Evolutionary conservation across 2,329 filamentous ascomycete genomes (phyloP).

Genomic region (Colletotrichum camelliae): DNA sequence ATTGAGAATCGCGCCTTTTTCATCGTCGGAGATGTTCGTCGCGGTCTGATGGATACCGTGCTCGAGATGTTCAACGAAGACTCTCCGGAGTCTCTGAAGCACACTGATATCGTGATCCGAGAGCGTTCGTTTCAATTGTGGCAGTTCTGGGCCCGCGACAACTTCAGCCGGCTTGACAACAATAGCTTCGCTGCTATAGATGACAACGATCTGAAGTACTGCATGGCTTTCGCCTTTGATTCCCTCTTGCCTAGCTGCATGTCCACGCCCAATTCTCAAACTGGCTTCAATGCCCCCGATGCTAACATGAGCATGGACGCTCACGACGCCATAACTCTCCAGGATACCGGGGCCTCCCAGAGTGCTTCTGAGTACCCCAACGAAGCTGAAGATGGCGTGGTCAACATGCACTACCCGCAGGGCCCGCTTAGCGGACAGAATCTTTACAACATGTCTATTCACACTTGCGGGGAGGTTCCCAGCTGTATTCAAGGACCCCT

Average conservation of each 20-base stretch:
- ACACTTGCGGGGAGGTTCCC: not conserved
- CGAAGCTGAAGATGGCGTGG: too few species aligned
- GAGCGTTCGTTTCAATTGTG: not conserved
- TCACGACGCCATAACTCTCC: accelerated
- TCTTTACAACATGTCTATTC: not conserved
- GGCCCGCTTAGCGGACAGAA: not conserved
- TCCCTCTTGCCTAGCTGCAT: too few species aligned
- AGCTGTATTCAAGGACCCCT: not conserved
- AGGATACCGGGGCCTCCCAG: not conserved
- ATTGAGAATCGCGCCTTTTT: not conserved
- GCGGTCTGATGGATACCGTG: not conserved
- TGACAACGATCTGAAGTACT: not conserved
- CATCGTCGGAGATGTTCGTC: not conserved
- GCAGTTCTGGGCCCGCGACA: not conserved
- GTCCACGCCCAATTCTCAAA: not conserved
- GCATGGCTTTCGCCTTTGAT: not conserved
- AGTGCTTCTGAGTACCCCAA: too few species aligned
- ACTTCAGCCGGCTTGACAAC: too few species aligned
- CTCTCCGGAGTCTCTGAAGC: too few species aligned
- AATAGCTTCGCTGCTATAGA: not conserved
- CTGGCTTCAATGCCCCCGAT: not conserved
- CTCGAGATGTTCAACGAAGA: not conserved
- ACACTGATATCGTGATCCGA: too few species aligned
- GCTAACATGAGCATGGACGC: not conserved
- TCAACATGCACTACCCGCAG: not conserved